phyloP scores from a whole-genome alignment of 1,284 basidiomycete species.

The Irpex lacteus region DNA sequence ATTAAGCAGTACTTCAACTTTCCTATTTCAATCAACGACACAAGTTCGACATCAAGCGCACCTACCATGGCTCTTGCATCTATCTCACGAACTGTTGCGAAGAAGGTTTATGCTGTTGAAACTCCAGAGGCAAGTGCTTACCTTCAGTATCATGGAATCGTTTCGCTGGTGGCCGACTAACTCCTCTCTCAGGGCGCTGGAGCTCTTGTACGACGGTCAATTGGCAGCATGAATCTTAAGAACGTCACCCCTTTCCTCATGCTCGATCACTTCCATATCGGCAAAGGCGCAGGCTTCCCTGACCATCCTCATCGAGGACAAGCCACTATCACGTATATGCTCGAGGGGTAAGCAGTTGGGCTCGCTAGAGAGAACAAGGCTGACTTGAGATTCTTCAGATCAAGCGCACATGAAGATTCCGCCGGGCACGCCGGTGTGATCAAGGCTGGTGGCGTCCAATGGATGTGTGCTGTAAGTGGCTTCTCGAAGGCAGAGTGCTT shows the following conservation, averaged over 20 bases:
- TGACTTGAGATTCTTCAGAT: conserved; percentile 26
- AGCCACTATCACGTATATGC: conserved; percentile 86
- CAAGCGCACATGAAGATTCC: conserved; percentile 90
- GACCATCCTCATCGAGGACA: conserved; percentile 92
- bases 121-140: conserved; percentile 63
- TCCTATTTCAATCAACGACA: conserved; percentile 2
- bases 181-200: conserved; percentile 64
- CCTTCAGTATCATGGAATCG: too few species aligned
- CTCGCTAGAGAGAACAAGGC: too few species aligned
- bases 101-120: conserved; percentile 78
- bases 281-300: conserved; percentile 64
- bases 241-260: conserved; percentile 92
- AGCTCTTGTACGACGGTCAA: conserved; percentile 85
- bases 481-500: neutral
- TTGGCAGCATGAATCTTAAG: conserved; percentile 72
- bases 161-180: neutral
- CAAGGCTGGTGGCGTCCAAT: conserved; percentile 85
- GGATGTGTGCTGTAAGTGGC: conserved; percentile 84
- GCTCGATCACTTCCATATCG: conserved; percentile 76
- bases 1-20: neutral
- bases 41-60: conserved; percentile 4
- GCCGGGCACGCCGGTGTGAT: conserved; percentile 85
- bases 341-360: conserved; percentile 59
- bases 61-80: conserved; percentile 26
- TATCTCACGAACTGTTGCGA: conserved; percentile 67